Evolutionary conservation across 179 eudicot species (phyloP), one percentile per base, ranked within the genome.

Genomic region (Spergularia azorica): DNA sequence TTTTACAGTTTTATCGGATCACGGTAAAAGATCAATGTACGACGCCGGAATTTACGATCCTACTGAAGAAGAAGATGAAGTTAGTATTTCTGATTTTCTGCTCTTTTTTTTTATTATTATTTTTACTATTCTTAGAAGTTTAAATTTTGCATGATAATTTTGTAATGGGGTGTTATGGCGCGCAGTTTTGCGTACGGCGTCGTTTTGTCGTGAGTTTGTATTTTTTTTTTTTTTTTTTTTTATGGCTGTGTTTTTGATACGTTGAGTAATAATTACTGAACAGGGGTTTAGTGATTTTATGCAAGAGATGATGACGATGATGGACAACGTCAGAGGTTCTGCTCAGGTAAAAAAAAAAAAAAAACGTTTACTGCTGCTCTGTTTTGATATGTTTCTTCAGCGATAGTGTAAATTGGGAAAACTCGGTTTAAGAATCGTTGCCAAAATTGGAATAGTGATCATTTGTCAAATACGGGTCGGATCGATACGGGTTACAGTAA

Each of bases 211-310:
- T 59, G 62, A 46, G 61, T 26, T 66, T 18, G 15, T 36, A 6
- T 36, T 2, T 50, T 18, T 59, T 51, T 46, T 3, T 51, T 46
- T 3, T 13, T 56, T 67, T 17, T 21, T 15, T 56, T 73, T 36
- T 15, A 9, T 6, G 38, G 3, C 15, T 48, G 17, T 9, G 63
- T 9, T 17, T 10, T 41, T 7, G 57, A 67, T 15, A 54, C 1
- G 7, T 46, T 61, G 74, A 5, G 17, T 17, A 67, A 52, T 79
- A 75, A 54, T 77, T 36, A 36, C 39, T 79, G 8, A 83, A 65
- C 91, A 94, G 98, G 96, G 89, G 9, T 90, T 92, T 88, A 87
- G 87, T 14, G 98, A 92, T 79, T 94, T 94, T 75, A 85, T 94
- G 92, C 85, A 87, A 82, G 98, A 95, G 82, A 83, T 95, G 85